A percentile compares a stretch with the other conserved stretches of the same genome.
These are phyloP conservation scores for Mycena epipterygia DNA, from an alignment of 768 basidiomycete species.

Conservation along the genomic window DNA sequence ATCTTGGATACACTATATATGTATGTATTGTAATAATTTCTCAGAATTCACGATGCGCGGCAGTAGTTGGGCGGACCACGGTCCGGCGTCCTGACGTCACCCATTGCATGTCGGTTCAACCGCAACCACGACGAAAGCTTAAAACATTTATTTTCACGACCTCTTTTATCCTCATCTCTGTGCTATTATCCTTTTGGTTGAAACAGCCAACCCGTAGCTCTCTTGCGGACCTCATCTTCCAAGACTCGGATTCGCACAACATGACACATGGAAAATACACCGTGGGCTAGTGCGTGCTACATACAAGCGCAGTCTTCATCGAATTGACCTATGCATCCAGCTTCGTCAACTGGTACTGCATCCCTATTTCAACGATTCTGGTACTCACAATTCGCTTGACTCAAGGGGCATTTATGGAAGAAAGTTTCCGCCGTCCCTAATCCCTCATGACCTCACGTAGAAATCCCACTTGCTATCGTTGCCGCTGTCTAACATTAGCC, in stretches of 20 bases:
- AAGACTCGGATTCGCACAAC: slow-evolving; percentile 10
- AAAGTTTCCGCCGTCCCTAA: slow-evolving; percentile 88
- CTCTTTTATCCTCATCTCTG: slow-evolving; percentile 13
- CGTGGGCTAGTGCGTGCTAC: slow-evolving; percentile 79
- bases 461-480: slow-evolving; percentile 41
- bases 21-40: neutral
- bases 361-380: slow-evolving; percentile 7
- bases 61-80: too few species aligned
- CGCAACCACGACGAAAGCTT: slow-evolving; percentile 16
- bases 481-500: slow-evolving; percentile 20
- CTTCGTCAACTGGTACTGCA: slow-evolving; percentile 80
- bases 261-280: slow-evolving; percentile 74
- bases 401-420: slow-evolving; percentile 98
- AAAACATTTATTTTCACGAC: neutral
- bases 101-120: neutral
- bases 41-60: neutral
- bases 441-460: slow-evolving; percentile 91
- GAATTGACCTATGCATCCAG: slow-evolving; percentile 50
- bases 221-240: slow-evolving; percentile 13
- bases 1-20: neutral
- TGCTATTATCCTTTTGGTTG: slow-evolving; percentile 19
- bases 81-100: slow-evolving; percentile 1
- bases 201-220: slow-evolving; percentile 10
- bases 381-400: slow-evolving; percentile 40
- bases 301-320: neutral